phyloP scores from a whole-genome alignment of 768 basidiomycete genomes.

The Lactarius psammicola region DNA sequence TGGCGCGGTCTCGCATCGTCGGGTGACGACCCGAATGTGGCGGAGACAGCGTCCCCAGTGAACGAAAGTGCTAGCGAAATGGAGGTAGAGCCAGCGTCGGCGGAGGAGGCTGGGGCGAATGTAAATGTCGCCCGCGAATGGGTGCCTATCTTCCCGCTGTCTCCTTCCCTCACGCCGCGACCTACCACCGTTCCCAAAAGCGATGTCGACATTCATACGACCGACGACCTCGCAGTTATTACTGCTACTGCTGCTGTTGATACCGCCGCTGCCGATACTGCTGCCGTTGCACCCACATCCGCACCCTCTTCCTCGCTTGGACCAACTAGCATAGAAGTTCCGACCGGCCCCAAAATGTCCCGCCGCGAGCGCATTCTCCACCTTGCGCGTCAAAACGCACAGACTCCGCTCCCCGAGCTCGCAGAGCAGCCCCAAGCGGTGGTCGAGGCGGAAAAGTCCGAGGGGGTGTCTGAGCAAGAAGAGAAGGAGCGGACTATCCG shows the following conservation, averaged over 20 bases:
- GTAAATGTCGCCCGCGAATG: constrained; percentile 1
- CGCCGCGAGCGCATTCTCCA: constrained; percentile 26
- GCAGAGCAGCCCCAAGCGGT: not conserved
- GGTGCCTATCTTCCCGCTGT: constrained; percentile 8
- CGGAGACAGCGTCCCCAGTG: not conserved
- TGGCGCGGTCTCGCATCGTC: constrained; percentile 7
- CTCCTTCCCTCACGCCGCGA: not conserved
- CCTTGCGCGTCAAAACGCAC: constrained; percentile 25
- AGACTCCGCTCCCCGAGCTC: constrained; percentile 22
- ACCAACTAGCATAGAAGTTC: too few relatives aligned
- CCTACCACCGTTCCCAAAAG: not conserved
- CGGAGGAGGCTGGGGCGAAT: not conserved
- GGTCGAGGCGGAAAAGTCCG: not conserved
- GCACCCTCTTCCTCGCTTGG: not conserved
- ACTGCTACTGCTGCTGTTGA: not conserved
- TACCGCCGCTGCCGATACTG: not conserved
- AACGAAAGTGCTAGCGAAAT: not conserved
- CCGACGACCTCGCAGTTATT: not conserved
- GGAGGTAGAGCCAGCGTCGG: not conserved
- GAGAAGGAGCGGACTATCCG: constrained; percentile 24
- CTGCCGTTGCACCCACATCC: not conserved
- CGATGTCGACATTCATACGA: too few relatives aligned
- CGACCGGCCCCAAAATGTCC: not conserved
- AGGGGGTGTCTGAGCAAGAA: constrained; percentile 14
- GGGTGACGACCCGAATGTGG: not conserved